A percentile compares a stretch with the other conserved stretches of the same genome.
phyloP scores from a whole-genome alignment of 176 grass and related monocot genomes.

The Ensete glaucum region DNA sequence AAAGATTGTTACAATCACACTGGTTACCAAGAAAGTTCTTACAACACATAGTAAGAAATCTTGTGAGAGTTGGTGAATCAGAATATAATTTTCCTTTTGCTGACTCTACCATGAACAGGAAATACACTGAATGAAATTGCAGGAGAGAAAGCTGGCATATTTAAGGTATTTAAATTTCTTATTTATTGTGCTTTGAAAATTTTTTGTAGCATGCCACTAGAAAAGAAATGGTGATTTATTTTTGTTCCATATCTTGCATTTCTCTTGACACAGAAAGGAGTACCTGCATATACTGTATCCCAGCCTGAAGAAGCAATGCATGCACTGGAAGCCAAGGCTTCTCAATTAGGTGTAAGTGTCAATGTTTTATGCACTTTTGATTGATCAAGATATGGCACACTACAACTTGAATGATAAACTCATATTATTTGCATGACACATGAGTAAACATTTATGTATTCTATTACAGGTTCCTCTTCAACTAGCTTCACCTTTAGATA shows the following conservation, averaged over 20 bases:
- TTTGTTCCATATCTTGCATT: slow-evolving; percentile 2
- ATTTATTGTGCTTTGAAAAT: neutral
- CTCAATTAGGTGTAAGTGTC: slow-evolving; percentile 69
- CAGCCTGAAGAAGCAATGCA: slow-evolving; percentile 86
- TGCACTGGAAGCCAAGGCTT: slow-evolving; percentile 61
- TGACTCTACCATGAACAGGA: slow-evolving; percentile 35
- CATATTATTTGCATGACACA: neutral
- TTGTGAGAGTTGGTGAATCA: too few species aligned
- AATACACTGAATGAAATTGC: slow-evolving; percentile 71
- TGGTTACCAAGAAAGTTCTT: too few species aligned
- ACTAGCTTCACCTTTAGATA: slow-evolving; percentile 57
- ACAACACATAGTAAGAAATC: too few species aligned
- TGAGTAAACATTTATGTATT: neutral
- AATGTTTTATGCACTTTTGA: neutral
- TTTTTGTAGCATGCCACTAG: neutral
- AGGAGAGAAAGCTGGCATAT: slow-evolving; percentile 75
- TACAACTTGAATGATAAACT: neutral
- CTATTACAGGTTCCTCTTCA: slow-evolving; percentile 54
- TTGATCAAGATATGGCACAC: neutral
- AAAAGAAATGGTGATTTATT: slow-evolving; percentile 1
- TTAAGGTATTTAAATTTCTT: slow-evolving; percentile 41
- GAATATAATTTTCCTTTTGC: slow-evolving; percentile 2
- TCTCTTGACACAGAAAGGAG: slow-evolving; percentile 49
- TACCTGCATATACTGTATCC: slow-evolving; percentile 62
- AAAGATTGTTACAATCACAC: too few species aligned